Evolutionary conservation across 2,329 filamentous ascomycete genomes (phyloP), one percentile per base, ranked within the genome.

Genomic region (Penicillium janthinellum): DNA sequence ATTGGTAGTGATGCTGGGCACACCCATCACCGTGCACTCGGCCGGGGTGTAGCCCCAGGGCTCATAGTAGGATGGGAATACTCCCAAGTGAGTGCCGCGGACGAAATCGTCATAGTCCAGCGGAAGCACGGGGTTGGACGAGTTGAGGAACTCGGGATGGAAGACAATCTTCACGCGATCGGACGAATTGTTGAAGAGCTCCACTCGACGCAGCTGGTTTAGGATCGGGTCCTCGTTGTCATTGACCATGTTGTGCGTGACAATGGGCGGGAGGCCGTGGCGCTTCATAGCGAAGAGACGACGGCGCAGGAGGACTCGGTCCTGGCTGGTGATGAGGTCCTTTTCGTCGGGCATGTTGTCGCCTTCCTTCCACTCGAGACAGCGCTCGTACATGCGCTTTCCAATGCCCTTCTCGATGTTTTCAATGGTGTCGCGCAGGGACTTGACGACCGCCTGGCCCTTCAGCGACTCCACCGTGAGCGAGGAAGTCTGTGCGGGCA

Each of bases 31-130:
- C 0, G 95, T 98, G 78, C 95, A 99, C 78, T 98, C 95, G 54
- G 95, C 94, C 0, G 94, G 95, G 2, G 95, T 99, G 79, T 99
- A 99, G 48, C 95, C 95, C 95, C 95, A 99, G 8, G 95, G 95
- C 80, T 99, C 95, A 77, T 99, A 99, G 85, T 98, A 98, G 2
- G 95, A 98, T 25, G 94, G 85, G 79, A 99, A 99, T 58, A 99
- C 88, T 70, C 95, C 95, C 73, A 99, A 81, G 78, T 99, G 94
- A 42, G 94, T 98, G 65, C 95, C 95, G 57, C 95, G 91, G 47
- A 99, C 95, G 73, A 99, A 99, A 76, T 99, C 95, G 72, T 99
- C 95, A 71, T 99, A 98, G 79, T 98, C 95, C 72, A 99, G 84
- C 17, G 95, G 93, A 37, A 99, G 83, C 2, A 99, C 93, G 0